Evolutionary conservation across 805 yeast genomes (phyloP).

Genomic region (Blastobotrys robertii): DNA sequence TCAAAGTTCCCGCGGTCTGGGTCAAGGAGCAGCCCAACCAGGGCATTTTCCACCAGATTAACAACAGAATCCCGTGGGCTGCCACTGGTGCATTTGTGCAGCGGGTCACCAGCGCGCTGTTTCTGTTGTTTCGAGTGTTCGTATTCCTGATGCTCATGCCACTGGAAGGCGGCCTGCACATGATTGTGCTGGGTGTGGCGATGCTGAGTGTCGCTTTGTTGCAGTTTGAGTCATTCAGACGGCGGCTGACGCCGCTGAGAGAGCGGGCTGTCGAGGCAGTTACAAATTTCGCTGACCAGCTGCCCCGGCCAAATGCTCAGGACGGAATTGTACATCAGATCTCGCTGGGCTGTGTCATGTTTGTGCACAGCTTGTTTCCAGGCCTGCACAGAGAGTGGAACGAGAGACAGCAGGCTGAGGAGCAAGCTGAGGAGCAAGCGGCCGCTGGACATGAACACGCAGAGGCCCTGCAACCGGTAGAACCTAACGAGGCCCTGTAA

Average conservation of each 20-base stretch:
- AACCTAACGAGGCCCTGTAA: not conserved
- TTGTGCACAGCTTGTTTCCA: slow-evolving; percentile 12
- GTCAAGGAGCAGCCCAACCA: not conserved
- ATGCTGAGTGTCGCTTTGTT: slow-evolving; percentile 1
- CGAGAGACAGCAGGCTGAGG: slow-evolving; percentile 1
- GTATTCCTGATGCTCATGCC: not conserved
- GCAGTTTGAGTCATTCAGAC: not conserved
- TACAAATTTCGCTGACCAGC: not conserved
- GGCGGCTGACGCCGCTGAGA: not conserved
- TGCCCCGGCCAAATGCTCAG: too few relatives aligned
- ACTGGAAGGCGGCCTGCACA: not conserved
- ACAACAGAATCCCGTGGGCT: not conserved
- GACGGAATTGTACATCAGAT: not conserved
- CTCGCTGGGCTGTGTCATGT: slow-evolving; percentile 2
- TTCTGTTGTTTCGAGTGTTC: too few relatives aligned
- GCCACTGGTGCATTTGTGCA: not conserved
- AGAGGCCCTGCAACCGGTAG: not conserved
- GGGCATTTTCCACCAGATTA: not conserved
- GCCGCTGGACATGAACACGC: too few relatives aligned
- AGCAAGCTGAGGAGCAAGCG: too few relatives aligned
- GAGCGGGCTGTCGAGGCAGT: not conserved
- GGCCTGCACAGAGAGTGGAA: slow-evolving; percentile 3
- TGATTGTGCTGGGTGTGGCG: slow-evolving; percentile 6
- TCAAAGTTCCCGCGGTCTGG: not conserved
- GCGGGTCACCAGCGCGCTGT: too few relatives aligned